Conservation (phyloP, 768 basidiomycete species). For the Boletus coccyginus region DNA sequence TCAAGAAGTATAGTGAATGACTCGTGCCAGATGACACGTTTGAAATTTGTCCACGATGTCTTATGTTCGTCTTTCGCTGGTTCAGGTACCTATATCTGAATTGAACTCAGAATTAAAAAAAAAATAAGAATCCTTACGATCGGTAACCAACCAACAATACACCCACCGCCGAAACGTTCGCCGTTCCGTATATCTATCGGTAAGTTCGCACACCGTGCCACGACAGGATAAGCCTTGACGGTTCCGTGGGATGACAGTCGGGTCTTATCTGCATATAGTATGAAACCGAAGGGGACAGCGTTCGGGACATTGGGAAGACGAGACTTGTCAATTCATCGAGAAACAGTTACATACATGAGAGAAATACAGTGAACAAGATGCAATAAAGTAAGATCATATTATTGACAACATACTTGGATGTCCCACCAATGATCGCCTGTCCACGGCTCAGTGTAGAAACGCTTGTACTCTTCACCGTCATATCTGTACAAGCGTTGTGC, state of each 20-base stretch:
- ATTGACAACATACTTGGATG: constrained; percentile 5
- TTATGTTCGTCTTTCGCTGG: not conserved
- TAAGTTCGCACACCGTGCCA: not conserved
- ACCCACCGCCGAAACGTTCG: not conserved
- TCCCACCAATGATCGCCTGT: constrained; percentile 10
- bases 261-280: not conserved
- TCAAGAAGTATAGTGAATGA: not conserved
- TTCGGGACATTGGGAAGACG: not conserved
- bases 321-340: not conserved
- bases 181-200: not conserved
- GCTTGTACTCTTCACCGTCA: not conserved
- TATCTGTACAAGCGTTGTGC: not conserved
- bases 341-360: not conserved
- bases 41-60: not conserved
- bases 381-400: not conserved
- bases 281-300: not conserved
- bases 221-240: not conserved
- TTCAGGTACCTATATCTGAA: not conserved
- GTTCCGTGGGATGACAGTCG: not conserved
- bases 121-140: not conserved
- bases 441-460: constrained; percentile 8
- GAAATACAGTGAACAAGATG: not conserved
- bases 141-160: not conserved
- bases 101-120: too few relatives aligned
- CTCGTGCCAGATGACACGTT: not conserved